phyloP scores from a whole-genome alignment of 148 eudicot genomes.

The Selenicereus undatus region DNA sequence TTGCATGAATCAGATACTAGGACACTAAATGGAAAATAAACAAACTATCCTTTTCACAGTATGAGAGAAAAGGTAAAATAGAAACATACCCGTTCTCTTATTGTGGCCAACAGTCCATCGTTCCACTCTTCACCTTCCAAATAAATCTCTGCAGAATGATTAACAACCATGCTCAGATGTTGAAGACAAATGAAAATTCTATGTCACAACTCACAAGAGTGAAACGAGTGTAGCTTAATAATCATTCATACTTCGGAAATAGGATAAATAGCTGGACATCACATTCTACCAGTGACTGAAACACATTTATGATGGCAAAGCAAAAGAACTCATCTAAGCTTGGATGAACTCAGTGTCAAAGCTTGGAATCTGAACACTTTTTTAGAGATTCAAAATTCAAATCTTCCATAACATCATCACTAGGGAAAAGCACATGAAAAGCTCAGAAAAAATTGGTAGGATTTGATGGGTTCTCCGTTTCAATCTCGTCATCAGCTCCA shows the following conservation, averaged over 20 bases:
- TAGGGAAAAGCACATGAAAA: background rate
- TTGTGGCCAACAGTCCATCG: slow-evolving; percentile 93
- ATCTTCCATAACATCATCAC: background rate
- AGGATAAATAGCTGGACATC: background rate
- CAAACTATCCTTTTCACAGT: background rate
- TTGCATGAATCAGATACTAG: slow-evolving; percentile 2
- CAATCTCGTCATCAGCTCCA: background rate
- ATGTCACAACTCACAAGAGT: too few species aligned
- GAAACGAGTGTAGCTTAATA: background rate
- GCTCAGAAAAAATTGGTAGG: too few species aligned
- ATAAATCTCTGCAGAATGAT: slow-evolving; percentile 52
- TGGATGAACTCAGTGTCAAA: background rate
- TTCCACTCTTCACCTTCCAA: slow-evolving; percentile 95
- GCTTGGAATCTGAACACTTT: background rate
- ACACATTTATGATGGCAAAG: background rate
- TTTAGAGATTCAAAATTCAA: background rate
- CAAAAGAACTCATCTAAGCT: background rate
- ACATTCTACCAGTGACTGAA: background rate
- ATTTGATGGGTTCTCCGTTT: too few species aligned
- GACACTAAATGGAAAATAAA: background rate
- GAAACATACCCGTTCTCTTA: slow-evolving; percentile 82
- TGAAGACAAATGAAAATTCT: slow-evolving; percentile 1
- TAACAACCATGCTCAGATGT: slow-evolving; percentile 3
- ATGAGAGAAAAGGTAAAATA: background rate
- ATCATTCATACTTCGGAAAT: background rate